phyloP scores from a whole-genome alignment of 371 early-diverging fungal genomes.

The Basidiobolus meristosporus region DNA sequence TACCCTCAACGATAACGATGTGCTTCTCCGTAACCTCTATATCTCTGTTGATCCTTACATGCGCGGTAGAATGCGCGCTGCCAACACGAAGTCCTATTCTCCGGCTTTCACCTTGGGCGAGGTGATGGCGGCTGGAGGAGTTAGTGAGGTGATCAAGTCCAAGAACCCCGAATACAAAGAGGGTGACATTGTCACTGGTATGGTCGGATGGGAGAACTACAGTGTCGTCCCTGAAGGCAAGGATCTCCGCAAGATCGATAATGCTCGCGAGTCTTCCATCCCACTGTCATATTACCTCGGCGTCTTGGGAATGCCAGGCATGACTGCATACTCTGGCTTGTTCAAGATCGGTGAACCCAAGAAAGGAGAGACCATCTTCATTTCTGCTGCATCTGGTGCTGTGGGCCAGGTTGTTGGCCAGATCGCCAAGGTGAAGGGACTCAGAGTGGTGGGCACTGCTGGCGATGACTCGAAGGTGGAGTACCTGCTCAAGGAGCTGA shows the following conservation, averaged over 20 bases:
- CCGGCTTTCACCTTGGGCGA: conserved; percentile 28
- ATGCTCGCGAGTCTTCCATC: conserved; percentile 13
- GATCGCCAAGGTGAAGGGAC: conserved; percentile 29
- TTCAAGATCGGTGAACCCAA: too few species aligned
- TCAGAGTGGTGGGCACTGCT: conserved; percentile 38
- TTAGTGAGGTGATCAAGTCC: too few species aligned
- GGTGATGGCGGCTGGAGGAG: conserved; percentile 31
- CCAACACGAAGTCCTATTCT: conserved; percentile 22
- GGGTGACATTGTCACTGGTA: conserved; percentile 35
- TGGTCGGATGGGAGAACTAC: conserved; percentile 32
- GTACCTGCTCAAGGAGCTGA: too few species aligned
- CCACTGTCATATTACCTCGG: conserved; percentile 28
- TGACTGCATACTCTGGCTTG: conserved; percentile 30
- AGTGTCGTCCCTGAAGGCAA: too few species aligned
- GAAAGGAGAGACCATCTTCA: too few species aligned
- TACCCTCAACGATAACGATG: conserved; percentile 26
- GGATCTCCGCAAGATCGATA: too few species aligned
- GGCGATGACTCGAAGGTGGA: too few species aligned
- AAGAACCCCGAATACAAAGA: conserved; percentile 23
- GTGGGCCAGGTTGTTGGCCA: conserved; percentile 45
- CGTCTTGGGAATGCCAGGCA: conserved; percentile 30
- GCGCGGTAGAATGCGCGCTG: too few species aligned
- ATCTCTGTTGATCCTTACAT: conserved; percentile 31
- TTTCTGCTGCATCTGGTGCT: too few species aligned
- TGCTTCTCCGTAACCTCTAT: conserved; percentile 26